Conservation (phyloP, 768 basidiomycete genomes). For the Suillus bovinus region DNA sequence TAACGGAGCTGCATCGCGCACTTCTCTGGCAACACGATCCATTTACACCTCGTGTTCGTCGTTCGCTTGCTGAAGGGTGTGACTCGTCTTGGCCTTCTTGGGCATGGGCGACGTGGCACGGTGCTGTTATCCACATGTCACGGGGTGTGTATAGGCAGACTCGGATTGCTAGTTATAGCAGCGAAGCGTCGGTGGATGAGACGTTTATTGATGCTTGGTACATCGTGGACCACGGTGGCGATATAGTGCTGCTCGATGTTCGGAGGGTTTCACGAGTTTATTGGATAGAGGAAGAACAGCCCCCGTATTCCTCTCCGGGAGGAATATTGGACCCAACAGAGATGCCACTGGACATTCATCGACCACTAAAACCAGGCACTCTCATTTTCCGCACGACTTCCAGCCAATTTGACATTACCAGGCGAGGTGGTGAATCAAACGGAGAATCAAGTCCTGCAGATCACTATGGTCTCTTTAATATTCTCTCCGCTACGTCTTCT, state of each 20-base stretch:
- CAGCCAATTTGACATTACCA: constrained; percentile 9
- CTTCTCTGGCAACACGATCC: constrained; percentile 26
- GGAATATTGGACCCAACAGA: neutral
- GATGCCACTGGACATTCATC: constrained; percentile 4
- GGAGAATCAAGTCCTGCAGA: neutral
- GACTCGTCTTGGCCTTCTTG: constrained; percentile 21
- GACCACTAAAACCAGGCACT: constrained; percentile 16
- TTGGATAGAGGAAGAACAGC: neutral
- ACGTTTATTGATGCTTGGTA: constrained; percentile 21
- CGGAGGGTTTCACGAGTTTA: constrained; percentile 5
- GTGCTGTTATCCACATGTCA: constrained; percentile 11
- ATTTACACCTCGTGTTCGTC: constrained; percentile 12
- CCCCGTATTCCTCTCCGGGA: constrained; percentile 9
- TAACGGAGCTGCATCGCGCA: constrained; percentile 14
- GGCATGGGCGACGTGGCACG: constrained; percentile 29
- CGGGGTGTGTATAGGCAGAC: neutral
- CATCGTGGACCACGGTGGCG: constrained; percentile 16
- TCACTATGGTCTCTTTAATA: constrained; percentile 15
- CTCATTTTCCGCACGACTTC: constrained; percentile 27
- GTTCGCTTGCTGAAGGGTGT: neutral
- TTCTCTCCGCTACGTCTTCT: constrained; percentile 5
- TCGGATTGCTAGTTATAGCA: neutral
- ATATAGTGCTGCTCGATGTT: constrained; percentile 18
- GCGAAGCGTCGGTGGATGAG: constrained; percentile 13
- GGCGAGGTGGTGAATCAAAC: constrained; percentile 7